A percentile compares a stretch with the other conserved stretches of the same genome.
These are phyloP conservation scores for Beauveria scarabaeidicola DNA, from an alignment of 2,329 filamentous ascomycete species.

Conservation along the genomic window DNA sequence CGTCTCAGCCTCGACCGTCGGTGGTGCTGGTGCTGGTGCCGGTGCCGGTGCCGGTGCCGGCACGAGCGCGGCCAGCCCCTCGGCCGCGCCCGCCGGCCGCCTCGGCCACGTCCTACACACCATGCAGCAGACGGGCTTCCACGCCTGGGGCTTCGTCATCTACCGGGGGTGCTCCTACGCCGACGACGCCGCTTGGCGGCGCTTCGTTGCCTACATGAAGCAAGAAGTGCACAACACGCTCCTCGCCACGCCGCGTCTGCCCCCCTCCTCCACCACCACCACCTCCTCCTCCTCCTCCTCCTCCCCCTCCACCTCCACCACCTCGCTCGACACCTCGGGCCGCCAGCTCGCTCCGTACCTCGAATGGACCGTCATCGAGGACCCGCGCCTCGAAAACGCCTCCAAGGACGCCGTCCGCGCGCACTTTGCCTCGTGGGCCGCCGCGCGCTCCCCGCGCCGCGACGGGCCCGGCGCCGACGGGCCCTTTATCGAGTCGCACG, in stretches of 20 bases:
- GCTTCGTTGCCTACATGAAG: neutral
- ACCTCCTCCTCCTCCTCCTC: no score
- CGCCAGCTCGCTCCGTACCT: constrained; percentile 3
- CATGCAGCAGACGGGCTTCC: constrained; percentile 7
- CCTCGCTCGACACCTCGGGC: neutral
- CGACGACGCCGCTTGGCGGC: neutral
- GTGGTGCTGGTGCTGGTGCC: neutral
- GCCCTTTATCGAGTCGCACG: constrained; percentile 8
- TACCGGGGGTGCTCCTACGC: constrained; percentile 5
- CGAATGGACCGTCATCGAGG: constrained; percentile 7
- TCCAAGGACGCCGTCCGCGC: neutral
- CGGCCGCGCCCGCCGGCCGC: neutral
- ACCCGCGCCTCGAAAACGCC: constrained; percentile 4
- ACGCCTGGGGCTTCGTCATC: constrained; percentile 9
- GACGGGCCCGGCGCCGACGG: constrained; percentile 10
- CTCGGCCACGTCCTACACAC: constrained; percentile 2
- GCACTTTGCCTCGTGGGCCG: constrained; percentile 7
- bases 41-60: neutral
- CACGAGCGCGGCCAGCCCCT: neutral
- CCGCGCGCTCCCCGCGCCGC: neutral
- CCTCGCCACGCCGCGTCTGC: neutral
- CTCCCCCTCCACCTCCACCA: neutral
- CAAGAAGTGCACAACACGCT: neutral
- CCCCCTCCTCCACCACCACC: neutral
- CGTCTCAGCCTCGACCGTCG: neutral